Evolutionary conservation across 2,329 filamentous ascomycete genomes (phyloP).

Genomic region (Xylariaceae sp.): DNA sequence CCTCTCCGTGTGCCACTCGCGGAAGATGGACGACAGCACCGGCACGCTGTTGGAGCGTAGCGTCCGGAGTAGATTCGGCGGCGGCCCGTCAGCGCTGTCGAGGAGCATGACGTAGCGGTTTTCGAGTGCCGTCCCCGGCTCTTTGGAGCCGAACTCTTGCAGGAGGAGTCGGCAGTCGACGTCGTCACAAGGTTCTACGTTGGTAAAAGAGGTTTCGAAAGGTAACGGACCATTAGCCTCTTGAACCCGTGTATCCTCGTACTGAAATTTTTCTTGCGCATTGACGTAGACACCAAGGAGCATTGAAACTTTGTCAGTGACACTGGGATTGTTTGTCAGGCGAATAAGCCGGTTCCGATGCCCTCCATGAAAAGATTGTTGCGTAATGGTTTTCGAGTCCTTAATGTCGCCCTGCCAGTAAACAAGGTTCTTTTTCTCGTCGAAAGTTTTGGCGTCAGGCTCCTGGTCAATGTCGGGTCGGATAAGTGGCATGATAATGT

Average conservation of each 20-base stretch:
- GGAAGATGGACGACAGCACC: conserved; percentile 72
- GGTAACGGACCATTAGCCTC: conserved; percentile 58
- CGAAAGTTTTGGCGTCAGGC: conserved; percentile 53
- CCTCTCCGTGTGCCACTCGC: conserved; percentile 78
- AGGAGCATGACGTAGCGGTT: conserved; percentile 73
- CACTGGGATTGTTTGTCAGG: conserved; percentile 62
- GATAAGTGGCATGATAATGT: conserved; percentile 73
- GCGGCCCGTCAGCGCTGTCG: conserved; percentile 71
- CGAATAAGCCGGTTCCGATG: conserved; percentile 74
- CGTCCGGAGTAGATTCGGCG: conserved; percentile 61
- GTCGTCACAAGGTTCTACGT: conserved; percentile 59
- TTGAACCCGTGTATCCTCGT: conserved; percentile 55
- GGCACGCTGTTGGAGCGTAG: conserved; percentile 69
- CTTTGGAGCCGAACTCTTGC: conserved; percentile 52
- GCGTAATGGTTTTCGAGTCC: conserved; percentile 50
- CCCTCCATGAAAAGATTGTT: conserved; percentile 65
- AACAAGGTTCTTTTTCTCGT: conserved; percentile 64
- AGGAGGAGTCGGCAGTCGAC: conserved; percentile 52
- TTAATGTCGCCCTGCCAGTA: conserved; percentile 77
- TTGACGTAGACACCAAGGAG: conserved; percentile 52
- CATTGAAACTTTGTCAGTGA: conserved; percentile 52
- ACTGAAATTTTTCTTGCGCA: conserved; percentile 50
- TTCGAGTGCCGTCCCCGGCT: conserved; percentile 62
- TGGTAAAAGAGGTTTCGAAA: conserved; percentile 62
- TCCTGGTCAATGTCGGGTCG: conserved; percentile 51